phyloP scores from a whole-genome alignment of 2,329 filamentous ascomycete genomes.

The Gyromitra esculenta region DNA sequence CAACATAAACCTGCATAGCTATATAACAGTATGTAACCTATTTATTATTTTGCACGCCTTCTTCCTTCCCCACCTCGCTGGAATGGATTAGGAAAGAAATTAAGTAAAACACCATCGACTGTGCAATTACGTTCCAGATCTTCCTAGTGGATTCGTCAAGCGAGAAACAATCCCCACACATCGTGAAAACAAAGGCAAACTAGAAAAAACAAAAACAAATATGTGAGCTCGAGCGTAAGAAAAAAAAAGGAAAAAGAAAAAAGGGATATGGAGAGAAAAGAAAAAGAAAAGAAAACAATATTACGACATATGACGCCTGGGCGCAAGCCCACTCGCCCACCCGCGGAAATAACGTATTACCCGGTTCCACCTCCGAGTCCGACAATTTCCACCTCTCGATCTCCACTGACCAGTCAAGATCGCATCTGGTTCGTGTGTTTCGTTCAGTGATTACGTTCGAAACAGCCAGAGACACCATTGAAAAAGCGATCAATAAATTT shows the following conservation, averaged over 20 bases:
- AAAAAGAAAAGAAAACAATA: not conserved
- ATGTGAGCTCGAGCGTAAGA: not conserved
- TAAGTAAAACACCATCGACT: not conserved
- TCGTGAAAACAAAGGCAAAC: not conserved
- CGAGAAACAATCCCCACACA: conserved; percentile 16
- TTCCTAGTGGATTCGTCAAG: not conserved
- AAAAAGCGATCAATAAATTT: conserved; percentile 17
- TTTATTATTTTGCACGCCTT: no score
- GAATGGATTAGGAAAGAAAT: not conserved
- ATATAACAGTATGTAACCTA: no score
- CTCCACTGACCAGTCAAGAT: not conserved
- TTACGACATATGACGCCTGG: conserved; percentile 1
- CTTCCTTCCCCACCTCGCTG: not conserved
- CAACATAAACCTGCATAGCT: no score
- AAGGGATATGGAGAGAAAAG: not conserved
- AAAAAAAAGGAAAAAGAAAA: conserved; percentile 2
- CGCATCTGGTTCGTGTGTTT: no score
- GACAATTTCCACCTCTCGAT: conserved; percentile 1
- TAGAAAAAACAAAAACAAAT: not conserved
- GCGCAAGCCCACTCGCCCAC: not conserved
- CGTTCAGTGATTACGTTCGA: not conserved
- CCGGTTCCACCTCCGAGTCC: conserved; percentile 9
- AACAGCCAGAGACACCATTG: not conserved
- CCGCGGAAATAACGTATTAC: conserved; percentile 10
- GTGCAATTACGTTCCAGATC: not conserved